Evolutionary conservation across 768 basidiomycete species (phyloP), one percentile per base, ranked within the genome.

Genomic region (Rhizopogon vinicolor): DNA sequence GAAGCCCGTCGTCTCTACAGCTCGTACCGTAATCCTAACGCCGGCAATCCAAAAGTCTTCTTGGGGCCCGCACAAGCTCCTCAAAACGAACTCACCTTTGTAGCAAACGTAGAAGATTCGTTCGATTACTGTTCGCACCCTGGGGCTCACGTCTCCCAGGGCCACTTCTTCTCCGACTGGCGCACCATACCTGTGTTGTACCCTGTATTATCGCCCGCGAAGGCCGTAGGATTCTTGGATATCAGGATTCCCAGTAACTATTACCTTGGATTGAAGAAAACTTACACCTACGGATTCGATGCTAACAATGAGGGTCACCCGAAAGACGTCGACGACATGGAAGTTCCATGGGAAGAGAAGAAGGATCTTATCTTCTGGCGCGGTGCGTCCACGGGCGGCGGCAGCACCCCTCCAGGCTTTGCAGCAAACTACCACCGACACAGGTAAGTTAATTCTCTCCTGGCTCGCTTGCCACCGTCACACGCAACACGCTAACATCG

Each of bases 141-240:
- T 0, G 88, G 91, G 73, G 86, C 89, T 18, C 93, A 88, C 60
- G 85, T 89, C 64, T 79, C 80, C 28, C 97, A 98, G 66, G 94
- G 95, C 12, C 94, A 93, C 71, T 98, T 97, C 71, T 98, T 97
- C 81, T 92, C 91, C 16, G 96, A 99, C 70, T 97, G 93, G 91
- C 78, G 95, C 19, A 89, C 88, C 0, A 86, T 98, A 55, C 82
- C 89, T 10, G 82, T 83, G 1, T 77, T 96, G 16, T 96, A 92
- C 69, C 97, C 97, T 7, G 83, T 99, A 31, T 91, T 99, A 72
- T 94, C 93, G 2, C 94, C 96, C 1, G 91, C 93, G 0, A 93
- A 89, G 64, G 86, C 88, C 0, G 75, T 76, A 39, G 93, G 97
- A 0, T 98, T 88, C 66, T 73, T 84, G 59, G 97, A 98, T 65